These are phyloP conservation scores for Guyanaporus albipodus DNA, from an alignment of 768 basidiomycete genomes.

Conservation along the genomic window DNA sequence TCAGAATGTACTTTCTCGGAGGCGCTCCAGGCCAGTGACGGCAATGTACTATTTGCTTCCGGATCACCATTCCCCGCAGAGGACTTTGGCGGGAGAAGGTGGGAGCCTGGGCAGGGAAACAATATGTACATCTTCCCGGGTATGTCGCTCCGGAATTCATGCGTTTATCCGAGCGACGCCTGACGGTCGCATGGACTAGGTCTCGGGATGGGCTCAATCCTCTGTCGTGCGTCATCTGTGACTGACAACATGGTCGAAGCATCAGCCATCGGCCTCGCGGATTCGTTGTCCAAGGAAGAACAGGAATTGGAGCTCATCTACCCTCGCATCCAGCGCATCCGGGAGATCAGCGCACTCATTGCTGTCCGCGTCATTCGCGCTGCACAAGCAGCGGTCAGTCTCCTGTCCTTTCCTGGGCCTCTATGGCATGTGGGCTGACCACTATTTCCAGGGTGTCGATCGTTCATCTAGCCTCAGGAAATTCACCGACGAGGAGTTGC, in stretches of 20 bases:
- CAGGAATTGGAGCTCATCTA: conserved; percentile 65
- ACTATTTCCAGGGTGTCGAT: conserved; percentile 48
- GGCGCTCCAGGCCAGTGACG: conserved; percentile 67
- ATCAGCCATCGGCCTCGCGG: conserved; percentile 73
- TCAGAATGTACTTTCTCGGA: conserved; percentile 80
- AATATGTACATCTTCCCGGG: conserved; percentile 89
- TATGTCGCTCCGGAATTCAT: conserved; percentile 19
- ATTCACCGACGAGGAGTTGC: conserved; percentile 53
- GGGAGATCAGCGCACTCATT: conserved; percentile 79
- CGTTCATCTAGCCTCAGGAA: conserved; percentile 48
- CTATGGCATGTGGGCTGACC: conserved; percentile 8
- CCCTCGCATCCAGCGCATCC: conserved; percentile 77
- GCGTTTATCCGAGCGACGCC: neutral
- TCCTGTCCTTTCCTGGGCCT: conserved; percentile 12
- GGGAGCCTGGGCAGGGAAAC: conserved; percentile 88
- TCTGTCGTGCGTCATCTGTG: conserved; percentile 62
- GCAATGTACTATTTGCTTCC: conserved; percentile 78
- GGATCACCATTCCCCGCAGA: conserved; percentile 81
- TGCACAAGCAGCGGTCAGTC: conserved; percentile 69
- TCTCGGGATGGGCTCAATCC: conserved; percentile 69
- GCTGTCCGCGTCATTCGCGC: conserved; percentile 72
- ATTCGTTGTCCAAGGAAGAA: conserved; percentile 71
- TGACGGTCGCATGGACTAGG: conserved; percentile 10
- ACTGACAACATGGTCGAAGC: conserved; percentile 91
- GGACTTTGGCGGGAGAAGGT: conserved; percentile 47